Evolutionary conservation across 495 filamentous ascomycete genomes (phyloP).

Genomic region (Ramalina intermedia): DNA sequence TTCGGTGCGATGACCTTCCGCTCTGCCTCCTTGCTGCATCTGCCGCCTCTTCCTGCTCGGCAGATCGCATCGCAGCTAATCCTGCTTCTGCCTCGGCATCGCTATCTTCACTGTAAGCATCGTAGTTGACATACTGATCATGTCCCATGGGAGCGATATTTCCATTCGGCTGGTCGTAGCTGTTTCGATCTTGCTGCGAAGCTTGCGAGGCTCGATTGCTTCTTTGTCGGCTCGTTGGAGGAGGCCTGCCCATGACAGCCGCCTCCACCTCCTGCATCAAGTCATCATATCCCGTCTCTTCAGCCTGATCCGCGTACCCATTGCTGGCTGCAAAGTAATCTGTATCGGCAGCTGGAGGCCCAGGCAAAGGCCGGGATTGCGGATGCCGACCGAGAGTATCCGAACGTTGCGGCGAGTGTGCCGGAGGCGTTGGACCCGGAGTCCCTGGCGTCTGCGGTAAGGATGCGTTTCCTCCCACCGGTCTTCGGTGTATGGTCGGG

Average conservation of each 20-base stretch:
- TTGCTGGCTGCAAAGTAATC: conserved; percentile 16
- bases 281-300: conserved; percentile 25
- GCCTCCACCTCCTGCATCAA: conserved; percentile 35
- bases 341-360: conserved; percentile 30
- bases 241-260: conserved; percentile 24
- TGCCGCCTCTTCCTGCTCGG: conserved; percentile 63
- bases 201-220: conserved; percentile 14
- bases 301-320: conserved; percentile 9
- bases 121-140: conserved; percentile 35
- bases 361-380: conserved; percentile 46
- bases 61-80: conserved; percentile 65
- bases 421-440: conserved; percentile 26
- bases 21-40: conserved; percentile 43
- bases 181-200: conserved; percentile 17
- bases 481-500: conserved; percentile 23
- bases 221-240: conserved; percentile 16
- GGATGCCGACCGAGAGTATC: conserved; percentile 43
- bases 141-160: conserved; percentile 31
- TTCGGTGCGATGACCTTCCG: conserved; percentile 27
- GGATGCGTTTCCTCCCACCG: conserved; percentile 20
- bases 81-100: conserved; percentile 86
- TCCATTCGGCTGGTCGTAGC: conserved; percentile 38
- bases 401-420: conserved; percentile 33
- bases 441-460: conserved; percentile 24
- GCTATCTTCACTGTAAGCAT: conserved; percentile 56